Evolutionary conservation across 163 green algal species (phyloP), one percentile per base, ranked within the genome.

Genomic region (Scenedesmus sp.): DNA sequence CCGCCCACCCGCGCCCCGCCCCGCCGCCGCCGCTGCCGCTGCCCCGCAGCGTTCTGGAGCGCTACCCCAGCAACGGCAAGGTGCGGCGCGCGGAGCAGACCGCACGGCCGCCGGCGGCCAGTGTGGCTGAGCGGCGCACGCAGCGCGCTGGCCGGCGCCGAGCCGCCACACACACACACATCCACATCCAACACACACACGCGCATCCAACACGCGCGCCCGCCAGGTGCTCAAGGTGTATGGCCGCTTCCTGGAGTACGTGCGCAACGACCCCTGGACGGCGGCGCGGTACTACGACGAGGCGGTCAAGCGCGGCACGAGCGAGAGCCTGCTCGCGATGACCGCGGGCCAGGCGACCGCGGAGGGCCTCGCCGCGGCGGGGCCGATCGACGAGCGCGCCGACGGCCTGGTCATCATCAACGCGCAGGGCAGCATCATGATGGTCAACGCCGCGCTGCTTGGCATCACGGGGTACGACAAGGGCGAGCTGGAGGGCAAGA

Each of bases 401-500:
- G 87, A 91, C 54, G 85, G 77, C 10, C 42, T 89, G 10, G 36
- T 89, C 17, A 78, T 89, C 39, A 90, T 91, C 64, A 85, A 87
- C 50, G 44, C 79, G 4, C 44, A 66, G 47, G 67, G 67, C 53
- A 44, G 24, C 31, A 66, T 77, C 20, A 22, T 77, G 34, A 77
- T 77, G 67, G 67, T 66, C n/a, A 77, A 77, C 9, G 7, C 9
- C 1, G 63, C 77, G 15, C 70, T 70, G 2, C 9, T 31, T 1
- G 42, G 14, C 45, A 70, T 82, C 45, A 81, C 85, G 74, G 84
- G 86, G 28, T 90, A 92, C 79, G 62, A 33, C n/a, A 81, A 82
- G 34, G 81, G 73, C 20, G 88, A 90, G 78, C 67, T 92, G 63
- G 60, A 84, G 51, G 86, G 88, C 60, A 90, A 89, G 75, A 90